Conservation (phyloP, 2,329 filamentous ascomycete species). For the Aspergillus fijiensis region DNA sequence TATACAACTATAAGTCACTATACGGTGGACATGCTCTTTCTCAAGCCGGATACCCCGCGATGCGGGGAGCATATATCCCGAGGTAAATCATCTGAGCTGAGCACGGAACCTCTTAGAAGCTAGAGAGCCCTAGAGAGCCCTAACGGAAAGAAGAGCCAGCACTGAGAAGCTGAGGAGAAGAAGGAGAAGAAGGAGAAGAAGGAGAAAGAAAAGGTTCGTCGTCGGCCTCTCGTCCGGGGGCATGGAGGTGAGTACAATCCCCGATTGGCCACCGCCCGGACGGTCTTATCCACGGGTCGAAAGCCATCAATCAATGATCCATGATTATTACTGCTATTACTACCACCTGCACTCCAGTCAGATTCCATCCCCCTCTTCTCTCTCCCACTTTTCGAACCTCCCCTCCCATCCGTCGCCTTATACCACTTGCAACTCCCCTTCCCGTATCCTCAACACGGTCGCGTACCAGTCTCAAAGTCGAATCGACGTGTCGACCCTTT, state of each 20-base stretch:
- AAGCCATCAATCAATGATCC: slow-evolving; percentile 1
- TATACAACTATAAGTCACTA: too few relatives aligned
- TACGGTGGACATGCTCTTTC: background rate
- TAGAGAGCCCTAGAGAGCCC: background rate
- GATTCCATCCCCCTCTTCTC: background rate
- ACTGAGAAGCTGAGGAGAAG: too few relatives aligned
- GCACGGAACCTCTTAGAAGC: background rate
- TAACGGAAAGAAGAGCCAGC: too few relatives aligned
- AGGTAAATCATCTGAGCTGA: background rate
- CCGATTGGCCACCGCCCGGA: slow-evolving; percentile 34
- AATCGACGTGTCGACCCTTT: slow-evolving; percentile 2
- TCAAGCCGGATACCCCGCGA: background rate
- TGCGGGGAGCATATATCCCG: background rate
- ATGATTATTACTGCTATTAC: background rate
- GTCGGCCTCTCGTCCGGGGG: slow-evolving; percentile 33
- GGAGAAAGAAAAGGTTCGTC: background rate
- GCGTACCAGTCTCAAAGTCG: slow-evolving; percentile 11
- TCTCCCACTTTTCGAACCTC: background rate
- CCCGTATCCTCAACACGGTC: slow-evolving; percentile 10
- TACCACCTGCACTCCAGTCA: background rate
- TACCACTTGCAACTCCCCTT: slow-evolving; percentile 3
- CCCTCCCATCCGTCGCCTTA: background rate
- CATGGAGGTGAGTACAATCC: slow-evolving; percentile 37
- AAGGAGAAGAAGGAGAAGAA: background rate
- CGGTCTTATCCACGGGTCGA: slow-evolving; percentile 22